Conservation (phyloP, 1,139 yeast species). For the Geotrichum cucujoidarum region DNA sequence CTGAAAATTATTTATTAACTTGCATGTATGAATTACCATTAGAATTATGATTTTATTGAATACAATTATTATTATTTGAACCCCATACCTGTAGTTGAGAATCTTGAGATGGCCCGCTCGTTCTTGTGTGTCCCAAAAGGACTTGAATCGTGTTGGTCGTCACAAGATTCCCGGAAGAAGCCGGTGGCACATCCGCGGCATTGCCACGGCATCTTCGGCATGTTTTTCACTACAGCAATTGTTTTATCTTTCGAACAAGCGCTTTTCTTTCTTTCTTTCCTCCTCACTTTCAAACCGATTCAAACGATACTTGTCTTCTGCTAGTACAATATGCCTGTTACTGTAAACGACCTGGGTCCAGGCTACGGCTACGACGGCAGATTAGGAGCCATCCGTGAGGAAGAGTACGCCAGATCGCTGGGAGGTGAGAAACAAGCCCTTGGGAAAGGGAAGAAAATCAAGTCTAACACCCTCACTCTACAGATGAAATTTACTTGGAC, state of each 20-base stretch:
- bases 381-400: slow-evolving; percentile 2
- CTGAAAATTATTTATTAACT: no score
- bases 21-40: no score
- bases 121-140: no score
- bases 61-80: no score
- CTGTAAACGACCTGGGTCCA: not conserved
- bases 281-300: no score
- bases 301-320: no score
- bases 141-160: no score
- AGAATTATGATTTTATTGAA: no score
- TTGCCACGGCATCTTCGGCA: no score
- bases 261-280: not conserved
- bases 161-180: not conserved
- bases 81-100: no score
- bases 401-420: slow-evolving; percentile 4
- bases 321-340: not conserved
- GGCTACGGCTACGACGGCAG: slow-evolving; percentile 9
- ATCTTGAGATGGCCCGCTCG: no score
- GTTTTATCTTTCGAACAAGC: not conserved
- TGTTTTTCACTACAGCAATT: not conserved
- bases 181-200: not conserved
- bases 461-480: not conserved
- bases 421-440: not conserved
- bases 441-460: not conserved
- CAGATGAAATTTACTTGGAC: slow-evolving; percentile 36